Evolutionary conservation across 164 flowering plant genomes (phyloP), one percentile per base, ranked within the genome.

Genomic region (Pachysandra terminalis): DNA sequence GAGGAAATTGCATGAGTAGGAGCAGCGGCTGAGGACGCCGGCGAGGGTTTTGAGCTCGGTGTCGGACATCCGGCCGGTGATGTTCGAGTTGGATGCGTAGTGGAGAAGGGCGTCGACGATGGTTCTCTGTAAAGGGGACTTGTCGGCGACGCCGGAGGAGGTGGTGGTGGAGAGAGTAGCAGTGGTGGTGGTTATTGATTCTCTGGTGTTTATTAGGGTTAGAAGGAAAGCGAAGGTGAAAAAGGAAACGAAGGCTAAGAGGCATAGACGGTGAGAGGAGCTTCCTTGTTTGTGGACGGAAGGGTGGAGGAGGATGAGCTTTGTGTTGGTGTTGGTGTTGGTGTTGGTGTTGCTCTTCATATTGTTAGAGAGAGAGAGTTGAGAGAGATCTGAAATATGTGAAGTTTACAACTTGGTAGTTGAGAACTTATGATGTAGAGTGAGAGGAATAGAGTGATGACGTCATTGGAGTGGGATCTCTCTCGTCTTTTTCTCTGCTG

Each of bases 1-100:
- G 65, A 95, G 91, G 81, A 95, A 63, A 72, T 92, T 89, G 66
- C 91, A 86, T 7, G 85, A 78, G 21, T 81, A 49, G 2, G 83
- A 27, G 74, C 87, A 81, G 63, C 63, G 71, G 45, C 63, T 76
- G 76, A 91, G 83, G 9, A 78, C 77, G 72, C 74, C 57, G 64
- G 90, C 74, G 55, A 91, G 71, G 73, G 83, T 32, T 48, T 64
- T 66, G 65, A 90, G 80, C 63, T 93, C 97, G 14, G 75, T 23
- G 35, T 74, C n/a, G 49, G 92, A 60, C 93, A 93, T 86, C 55
- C 71, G 80, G 40, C 81, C 78, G 19, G 82, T 71, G 73, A 68
- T 2, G 74, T 88, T 87, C 28, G 88, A 63, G 65, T 69, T 26
- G 63, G 85, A 32, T 56, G 89, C 83, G 80, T 89, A 87, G 78